phyloP scores from a whole-genome alignment of 2,329 filamentous ascomycete species.

The Colletotrichum ledebouriae region DNA sequence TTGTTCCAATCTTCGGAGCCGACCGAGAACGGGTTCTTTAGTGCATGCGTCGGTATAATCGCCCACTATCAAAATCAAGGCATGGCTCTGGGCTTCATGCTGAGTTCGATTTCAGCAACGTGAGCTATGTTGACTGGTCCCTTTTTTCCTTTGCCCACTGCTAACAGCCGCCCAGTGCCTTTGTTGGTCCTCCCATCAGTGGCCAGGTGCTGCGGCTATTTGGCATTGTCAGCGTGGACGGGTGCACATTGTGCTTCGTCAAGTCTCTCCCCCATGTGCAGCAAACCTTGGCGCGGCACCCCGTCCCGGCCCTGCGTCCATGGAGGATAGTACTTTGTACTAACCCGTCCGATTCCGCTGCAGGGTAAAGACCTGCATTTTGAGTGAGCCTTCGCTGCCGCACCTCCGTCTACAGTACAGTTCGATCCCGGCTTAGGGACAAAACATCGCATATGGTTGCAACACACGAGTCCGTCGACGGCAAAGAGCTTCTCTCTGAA shows the following conservation, averaged over 20 bases:
- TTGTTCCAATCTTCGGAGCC: constrained; percentile 47
- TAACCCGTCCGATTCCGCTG: neutral
- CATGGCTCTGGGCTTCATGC: constrained; percentile 56
- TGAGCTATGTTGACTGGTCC: constrained; percentile 45
- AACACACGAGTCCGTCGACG: no score
- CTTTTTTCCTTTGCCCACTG: no score
- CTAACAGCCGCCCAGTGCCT: constrained; percentile 46
- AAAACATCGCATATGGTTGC: no score
- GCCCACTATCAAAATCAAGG: constrained; percentile 55
- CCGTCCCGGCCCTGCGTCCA: neutral
- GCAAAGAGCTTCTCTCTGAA: neutral
- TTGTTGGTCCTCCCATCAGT: constrained; percentile 58
- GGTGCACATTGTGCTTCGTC: constrained; percentile 43
- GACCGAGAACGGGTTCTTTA: constrained; percentile 43
- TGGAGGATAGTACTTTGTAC: no score
- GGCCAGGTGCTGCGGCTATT: constrained; percentile 56
- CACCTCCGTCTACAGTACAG: no score
- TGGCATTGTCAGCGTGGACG: constrained; percentile 55
- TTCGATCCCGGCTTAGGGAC: no score
- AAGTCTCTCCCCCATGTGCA: neutral
- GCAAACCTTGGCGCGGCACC: neutral
- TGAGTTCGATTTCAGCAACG: constrained; percentile 58
- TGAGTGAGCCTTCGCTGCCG: no score
- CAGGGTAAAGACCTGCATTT: no score
- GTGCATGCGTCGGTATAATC: constrained; percentile 58